Evolutionary conservation across 169 alveolate species (phyloP).

Genomic region (Plasmodium ovale): DNA sequence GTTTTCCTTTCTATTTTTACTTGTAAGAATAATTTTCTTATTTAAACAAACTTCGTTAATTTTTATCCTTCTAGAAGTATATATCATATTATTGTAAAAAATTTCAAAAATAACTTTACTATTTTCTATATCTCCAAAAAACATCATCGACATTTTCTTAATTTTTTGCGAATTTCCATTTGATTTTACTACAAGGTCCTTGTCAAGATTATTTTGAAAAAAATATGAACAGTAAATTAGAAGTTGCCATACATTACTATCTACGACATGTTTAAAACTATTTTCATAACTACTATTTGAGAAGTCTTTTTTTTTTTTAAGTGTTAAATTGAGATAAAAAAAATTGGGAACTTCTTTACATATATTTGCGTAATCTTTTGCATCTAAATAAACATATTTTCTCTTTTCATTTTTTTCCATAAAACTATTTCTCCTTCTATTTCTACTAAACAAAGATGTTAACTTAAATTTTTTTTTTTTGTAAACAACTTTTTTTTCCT

Average conservation of each 20-base stretch:
- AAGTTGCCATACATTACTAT: conserved; percentile 45
- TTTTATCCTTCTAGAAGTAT: conserved; percentile 26
- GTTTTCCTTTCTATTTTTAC: conserved; percentile 45
- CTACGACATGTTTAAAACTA: conserved; percentile 38
- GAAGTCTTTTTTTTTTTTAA: conserved; percentile 24
- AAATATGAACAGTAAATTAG: conserved; percentile 20
- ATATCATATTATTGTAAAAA: conserved; percentile 7
- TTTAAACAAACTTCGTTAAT: conserved; percentile 53
- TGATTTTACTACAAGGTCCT: conserved; percentile 29
- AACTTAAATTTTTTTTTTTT: conserved; percentile 37
- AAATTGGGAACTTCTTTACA: conserved; percentile 42
- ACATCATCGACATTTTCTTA: conserved; percentile 17
- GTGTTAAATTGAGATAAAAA: conserved; percentile 18
- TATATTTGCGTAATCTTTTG: conserved; percentile 24
- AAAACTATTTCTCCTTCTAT: background rate
- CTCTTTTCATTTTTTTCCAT: background rate
- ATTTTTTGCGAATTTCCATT: conserved; percentile 33
- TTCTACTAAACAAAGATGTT: conserved; percentile 26
- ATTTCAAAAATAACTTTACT: conserved; percentile 42
- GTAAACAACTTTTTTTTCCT: conserved; percentile 34
- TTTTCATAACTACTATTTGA: conserved; percentile 10
- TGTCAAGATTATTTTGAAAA: conserved; percentile 59
- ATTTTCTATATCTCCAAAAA: conserved; percentile 33
- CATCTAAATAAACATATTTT: conserved; percentile 22
- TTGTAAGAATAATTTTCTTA: conserved; percentile 37